Evolutionary conservation across 106 monocot species (phyloP).

Genomic region (Dendrobium nobile): DNA sequence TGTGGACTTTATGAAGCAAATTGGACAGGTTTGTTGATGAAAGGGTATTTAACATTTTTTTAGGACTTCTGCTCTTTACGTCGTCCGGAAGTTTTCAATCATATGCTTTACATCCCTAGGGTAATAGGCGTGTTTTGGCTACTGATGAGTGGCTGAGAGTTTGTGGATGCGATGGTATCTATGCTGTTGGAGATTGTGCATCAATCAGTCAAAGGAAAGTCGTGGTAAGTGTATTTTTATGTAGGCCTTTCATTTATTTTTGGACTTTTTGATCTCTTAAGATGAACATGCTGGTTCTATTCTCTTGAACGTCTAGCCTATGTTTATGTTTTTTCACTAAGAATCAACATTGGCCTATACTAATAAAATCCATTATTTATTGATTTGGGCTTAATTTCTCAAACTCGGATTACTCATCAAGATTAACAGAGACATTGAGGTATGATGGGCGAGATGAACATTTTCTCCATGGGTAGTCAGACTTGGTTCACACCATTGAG

Average conservation of each 20-base stretch:
- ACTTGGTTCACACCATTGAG: no score
- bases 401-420: no score
- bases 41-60: background rate
- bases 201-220: conserved; percentile 61
- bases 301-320: background rate
- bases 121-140: conserved; percentile 51
- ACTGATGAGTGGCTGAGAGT: conserved; percentile 75
- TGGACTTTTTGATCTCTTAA: background rate
- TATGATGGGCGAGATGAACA: no score
- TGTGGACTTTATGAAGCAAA: conserved; percentile 53
- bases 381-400: no score
- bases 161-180: conserved; percentile 45
- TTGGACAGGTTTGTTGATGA: conserved; percentile 44
- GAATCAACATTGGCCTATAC: background rate
- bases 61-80: background rate
- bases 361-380: no score
- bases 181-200: conserved; percentile 70
- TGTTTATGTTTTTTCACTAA: background rate
- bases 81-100: background rate
- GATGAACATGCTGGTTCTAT: background rate
- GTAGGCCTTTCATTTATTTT: background rate
- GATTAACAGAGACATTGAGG: no score
- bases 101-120: conserved; percentile 21
- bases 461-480: no score
- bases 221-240: conserved; percentile 36